Percentiles rank a stretch among this genome's conserved stretches.
These are phyloP conservation scores for Leishmania aethiopica DNA, from an alignment of 208 protist genomes.

Conservation along the genomic window DNA sequence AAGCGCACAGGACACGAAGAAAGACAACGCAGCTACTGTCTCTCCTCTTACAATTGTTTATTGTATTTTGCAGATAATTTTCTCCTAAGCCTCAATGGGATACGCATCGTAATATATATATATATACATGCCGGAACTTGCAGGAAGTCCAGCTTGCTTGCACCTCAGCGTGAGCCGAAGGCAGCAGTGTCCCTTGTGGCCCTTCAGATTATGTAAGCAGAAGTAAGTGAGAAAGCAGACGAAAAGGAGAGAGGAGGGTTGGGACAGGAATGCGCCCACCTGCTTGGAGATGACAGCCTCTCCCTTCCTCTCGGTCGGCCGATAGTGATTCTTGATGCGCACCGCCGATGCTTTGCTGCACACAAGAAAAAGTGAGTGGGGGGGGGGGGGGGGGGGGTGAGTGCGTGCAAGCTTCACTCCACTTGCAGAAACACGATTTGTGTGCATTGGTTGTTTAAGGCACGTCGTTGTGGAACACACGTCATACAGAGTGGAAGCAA, in stretches of 20 bases:
- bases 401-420: background rate
- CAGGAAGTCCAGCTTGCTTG: background rate
- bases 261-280: background rate
- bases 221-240: background rate
- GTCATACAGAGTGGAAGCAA: conserved; percentile 5
- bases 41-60: background rate
- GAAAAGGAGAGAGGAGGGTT: background rate
- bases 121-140: background rate
- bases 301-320: background rate
- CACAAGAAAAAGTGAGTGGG: background rate
- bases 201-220: background rate
- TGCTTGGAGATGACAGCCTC: background rate
- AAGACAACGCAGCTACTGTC: background rate
- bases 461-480: background rate
- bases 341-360: background rate
- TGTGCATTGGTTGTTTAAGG: background rate
- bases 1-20: background rate
- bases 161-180: background rate
- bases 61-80: background rate
- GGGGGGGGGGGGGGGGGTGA: background rate
- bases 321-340: background rate
- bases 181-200: background rate
- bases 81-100: background rate
- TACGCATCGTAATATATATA: background rate
- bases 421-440: background rate